Conservation (phyloP, 805 yeast genomes). For the Suhomyces vadensis region DNA sequence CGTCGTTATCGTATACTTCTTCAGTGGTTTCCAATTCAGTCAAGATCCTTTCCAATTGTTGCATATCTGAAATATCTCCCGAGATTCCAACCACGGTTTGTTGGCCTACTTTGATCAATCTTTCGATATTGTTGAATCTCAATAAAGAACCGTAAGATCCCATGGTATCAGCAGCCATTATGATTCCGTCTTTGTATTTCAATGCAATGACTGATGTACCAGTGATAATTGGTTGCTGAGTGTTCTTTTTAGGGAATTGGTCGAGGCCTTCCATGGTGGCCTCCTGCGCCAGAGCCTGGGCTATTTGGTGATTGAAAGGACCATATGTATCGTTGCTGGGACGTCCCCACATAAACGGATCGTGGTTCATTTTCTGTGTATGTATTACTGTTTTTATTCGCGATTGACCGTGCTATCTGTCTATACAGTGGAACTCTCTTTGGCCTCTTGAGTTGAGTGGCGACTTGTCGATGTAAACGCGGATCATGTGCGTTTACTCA, state of each 20-base stretch:
- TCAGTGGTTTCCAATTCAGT: constrained; percentile 74
- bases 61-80: constrained; percentile 95
- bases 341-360: constrained; percentile 94
- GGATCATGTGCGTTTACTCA: background rate
- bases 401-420: background rate
- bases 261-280: constrained; percentile 15
- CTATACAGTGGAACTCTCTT: background rate
- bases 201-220: constrained; percentile 94
- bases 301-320: constrained; percentile 69
- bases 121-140: constrained; percentile 80
- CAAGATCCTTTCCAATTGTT: constrained; percentile 70
- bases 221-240: constrained; percentile 93
- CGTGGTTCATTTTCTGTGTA: constrained; percentile 76
- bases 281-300: constrained; percentile 50
- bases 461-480: background rate
- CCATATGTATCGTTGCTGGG: constrained; percentile 86
- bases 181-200: constrained; percentile 86
- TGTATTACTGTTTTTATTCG: background rate
- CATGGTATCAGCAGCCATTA: constrained; percentile 92
- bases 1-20: constrained; percentile 76
- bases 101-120: constrained; percentile 80
- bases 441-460: background rate
- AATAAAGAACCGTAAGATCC: constrained; percentile 92
- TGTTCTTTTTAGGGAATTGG: constrained; percentile 71
- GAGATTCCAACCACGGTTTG: constrained; percentile 89